Conservation (phyloP, 352 stramenopile genomes). For the Phytophthora litchii region DNA sequence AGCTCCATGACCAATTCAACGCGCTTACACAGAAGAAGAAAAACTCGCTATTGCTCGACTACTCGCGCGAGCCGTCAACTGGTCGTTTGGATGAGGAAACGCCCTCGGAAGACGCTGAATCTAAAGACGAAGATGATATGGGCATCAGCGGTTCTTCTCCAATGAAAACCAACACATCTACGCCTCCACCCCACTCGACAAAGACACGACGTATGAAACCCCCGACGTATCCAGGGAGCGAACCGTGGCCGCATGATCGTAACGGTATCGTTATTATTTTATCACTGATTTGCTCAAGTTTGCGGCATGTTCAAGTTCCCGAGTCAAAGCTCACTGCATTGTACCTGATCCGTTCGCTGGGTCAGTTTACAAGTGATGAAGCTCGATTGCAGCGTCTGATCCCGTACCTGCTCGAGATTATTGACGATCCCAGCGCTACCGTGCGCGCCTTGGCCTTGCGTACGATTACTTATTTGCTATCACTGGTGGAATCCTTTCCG, state of each 20-base stretch:
- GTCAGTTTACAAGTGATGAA: conserved; percentile 92
- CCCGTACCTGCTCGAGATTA: conserved; percentile 92
- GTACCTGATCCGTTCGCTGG: conserved; percentile 91
- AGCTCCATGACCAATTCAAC: conserved; percentile 82
- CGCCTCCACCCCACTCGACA: conserved; percentile 23
- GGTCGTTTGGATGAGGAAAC: conserved; percentile 37
- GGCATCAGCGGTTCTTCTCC: conserved; percentile 11
- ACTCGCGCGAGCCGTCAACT: conserved; percentile 38
- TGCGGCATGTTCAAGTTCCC: conserved; percentile 84
- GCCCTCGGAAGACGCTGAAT: conserved; percentile 17
- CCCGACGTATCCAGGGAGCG: conserved; percentile 18
- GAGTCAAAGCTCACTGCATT: conserved; percentile 91
- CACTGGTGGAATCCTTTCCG: conserved; percentile 91
- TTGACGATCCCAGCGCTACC: conserved; percentile 91
- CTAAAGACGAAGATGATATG: conserved; percentile 36
- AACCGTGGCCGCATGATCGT: conserved; percentile 57
- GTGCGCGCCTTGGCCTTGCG: conserved; percentile 92
- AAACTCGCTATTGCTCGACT: conserved; percentile 67
- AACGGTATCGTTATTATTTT: conserved; percentile 90
- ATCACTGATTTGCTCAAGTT: conserved; percentile 83
- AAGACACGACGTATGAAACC: conserved; percentile 35
- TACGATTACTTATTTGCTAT: conserved; percentile 90
- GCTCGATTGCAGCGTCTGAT: conserved; percentile 95
- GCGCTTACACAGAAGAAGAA: conserved; percentile 82
- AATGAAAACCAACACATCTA: conserved; percentile 20